A percentile compares a stretch with the other conserved stretches of the same genome.
Evolutionary conservation across 225 moss, liverwort and hornwort genomes (phyloP).

Genomic region (Bryum argenteum): DNA sequence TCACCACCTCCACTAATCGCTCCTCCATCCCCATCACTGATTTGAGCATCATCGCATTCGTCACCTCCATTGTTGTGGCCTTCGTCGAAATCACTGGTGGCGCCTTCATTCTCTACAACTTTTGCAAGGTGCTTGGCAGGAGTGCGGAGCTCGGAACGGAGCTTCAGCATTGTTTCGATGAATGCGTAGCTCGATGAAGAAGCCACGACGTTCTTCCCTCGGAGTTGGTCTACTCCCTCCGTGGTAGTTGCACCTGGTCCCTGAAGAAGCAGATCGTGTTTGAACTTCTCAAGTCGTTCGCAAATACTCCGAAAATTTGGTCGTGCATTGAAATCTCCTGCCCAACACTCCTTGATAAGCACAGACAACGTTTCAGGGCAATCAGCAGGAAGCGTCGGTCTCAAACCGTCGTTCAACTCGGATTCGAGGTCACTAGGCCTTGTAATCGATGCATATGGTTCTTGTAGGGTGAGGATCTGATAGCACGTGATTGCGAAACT

Average conservation of each 20-base stretch:
- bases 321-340: background rate
- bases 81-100: too few species aligned
- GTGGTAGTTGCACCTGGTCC: background rate
- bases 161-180: background rate
- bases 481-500: conserved; percentile 24
- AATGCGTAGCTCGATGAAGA: background rate
- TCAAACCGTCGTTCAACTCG: background rate
- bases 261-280: background rate
- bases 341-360: conserved; percentile 13
- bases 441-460: background rate
- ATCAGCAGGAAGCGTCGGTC: conserved; percentile 16
- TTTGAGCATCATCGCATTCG: too few species aligned
- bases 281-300: background rate
- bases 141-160: background rate
- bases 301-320: conserved; percentile 6
- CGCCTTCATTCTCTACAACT: background rate
- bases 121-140: background rate
- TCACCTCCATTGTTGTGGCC: too few species aligned
- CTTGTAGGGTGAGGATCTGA: background rate
- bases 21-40: too few species aligned
- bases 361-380: background rate
- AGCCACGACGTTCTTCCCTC: background rate
- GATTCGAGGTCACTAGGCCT: background rate
- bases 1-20: too few species aligned
- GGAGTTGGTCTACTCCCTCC: too few species aligned